Evolutionary conservation across 2,329 filamentous ascomycete genomes (phyloP), one percentile per base, ranked within the genome.

Genomic region (Aspergillus sp.): DNA sequence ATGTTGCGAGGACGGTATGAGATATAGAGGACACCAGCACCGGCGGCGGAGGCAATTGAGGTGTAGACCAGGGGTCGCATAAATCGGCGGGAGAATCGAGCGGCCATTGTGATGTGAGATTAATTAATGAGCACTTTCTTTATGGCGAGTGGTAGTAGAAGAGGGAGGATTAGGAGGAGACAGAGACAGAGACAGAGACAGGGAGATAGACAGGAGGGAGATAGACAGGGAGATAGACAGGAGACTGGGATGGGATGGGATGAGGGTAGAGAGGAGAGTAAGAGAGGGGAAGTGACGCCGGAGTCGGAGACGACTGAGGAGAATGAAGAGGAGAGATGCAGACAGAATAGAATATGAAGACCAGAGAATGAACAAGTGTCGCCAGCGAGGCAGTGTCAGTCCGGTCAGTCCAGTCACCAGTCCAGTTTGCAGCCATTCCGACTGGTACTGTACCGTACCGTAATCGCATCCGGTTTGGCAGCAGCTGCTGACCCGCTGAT

Each of bases 1-100:
- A 80, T 75, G 48, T 78, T 72, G 47, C 74, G 72, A 15, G 76
- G 76, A 30, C 75, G 70, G 52, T 78, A 76, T 45, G 72, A 66
- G 40, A 74, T 61, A 58, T 80, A 80, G 37, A 80, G 66, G 27
- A 68, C 64, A 35, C 69, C 69, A 33, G 69, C 71, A 44, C 70
- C 71, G 32, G 67, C 64, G 22, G 65, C 63, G 36, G 68, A 65
- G 14, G 70, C 74, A 32, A 66, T 71, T 25, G 72, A 65, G 32
- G 71, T 71, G 58, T 79, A 79, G 17, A 77, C 67, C 39, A 78
- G 56, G 30, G 71, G 71, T 53, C 67, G 70, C 45, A 78, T 49
- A 40, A 78, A 51, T 41, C 70, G 70, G 40, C 62, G 61, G 27
- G 57, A 57, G 44, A 60, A 53, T 43, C 58, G 57, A 34, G 57